These are phyloP conservation scores for Schizothecium vesticola DNA, from an alignment of 495 filamentous ascomycete species.

Conservation along the genomic window DNA sequence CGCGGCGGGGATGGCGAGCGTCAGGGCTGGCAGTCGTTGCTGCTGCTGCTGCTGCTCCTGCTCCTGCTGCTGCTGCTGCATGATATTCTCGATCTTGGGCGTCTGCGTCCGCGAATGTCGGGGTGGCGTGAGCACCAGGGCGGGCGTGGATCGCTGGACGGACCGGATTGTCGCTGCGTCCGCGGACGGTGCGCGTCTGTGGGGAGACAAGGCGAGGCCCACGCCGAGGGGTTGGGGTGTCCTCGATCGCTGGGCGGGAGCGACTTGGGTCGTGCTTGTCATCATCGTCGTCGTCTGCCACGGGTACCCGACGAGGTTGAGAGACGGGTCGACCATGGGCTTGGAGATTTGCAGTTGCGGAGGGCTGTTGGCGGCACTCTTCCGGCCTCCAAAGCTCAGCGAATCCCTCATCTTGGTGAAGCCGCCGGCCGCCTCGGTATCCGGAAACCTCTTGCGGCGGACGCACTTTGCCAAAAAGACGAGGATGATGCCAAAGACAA, in stretches of 20 bases:
- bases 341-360: conserved; percentile 30
- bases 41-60: conserved; percentile 23
- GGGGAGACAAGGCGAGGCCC: conserved; percentile 37
- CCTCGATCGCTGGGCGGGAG: conserved; percentile 11
- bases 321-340: conserved; percentile 24
- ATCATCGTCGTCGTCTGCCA: conserved; percentile 24
- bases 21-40: conserved; percentile 23
- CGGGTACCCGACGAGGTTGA: conserved; percentile 20
- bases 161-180: not conserved
- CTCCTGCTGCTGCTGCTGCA: conserved; percentile 17
- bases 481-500: conserved; percentile 33
- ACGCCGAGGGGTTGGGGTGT: conserved; percentile 29
- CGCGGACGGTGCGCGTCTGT: not conserved
- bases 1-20: conserved; percentile 26
- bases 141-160: conserved; percentile 8
- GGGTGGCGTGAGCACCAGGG: conserved; percentile 17
- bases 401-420: conserved; percentile 35
- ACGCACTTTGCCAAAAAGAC: conserved; percentile 39
- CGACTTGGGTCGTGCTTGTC: not conserved
- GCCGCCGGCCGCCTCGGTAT: conserved; percentile 38
- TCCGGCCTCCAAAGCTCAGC: conserved; percentile 17
- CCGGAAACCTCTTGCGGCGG: conserved; percentile 30
- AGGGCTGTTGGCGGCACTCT: conserved; percentile 8
- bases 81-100: conserved; percentile 6
- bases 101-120: conserved; percentile 15